Conservation (phyloP, 2,329 filamentous ascomycete species). For the Colletotrichum liaoningense region DNA sequence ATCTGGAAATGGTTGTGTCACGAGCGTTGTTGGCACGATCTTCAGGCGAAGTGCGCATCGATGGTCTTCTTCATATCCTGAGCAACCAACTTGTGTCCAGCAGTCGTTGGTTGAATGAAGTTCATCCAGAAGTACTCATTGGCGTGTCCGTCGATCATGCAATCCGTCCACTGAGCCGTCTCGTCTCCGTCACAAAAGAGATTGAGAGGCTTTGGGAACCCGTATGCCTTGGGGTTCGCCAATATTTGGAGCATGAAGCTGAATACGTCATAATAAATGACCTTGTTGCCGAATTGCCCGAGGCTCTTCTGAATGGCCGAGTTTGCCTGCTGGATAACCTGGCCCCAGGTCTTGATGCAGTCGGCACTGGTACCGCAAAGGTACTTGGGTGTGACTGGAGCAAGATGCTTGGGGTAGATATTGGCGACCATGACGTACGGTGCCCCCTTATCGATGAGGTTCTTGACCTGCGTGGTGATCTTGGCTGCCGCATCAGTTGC, state of each 20-base stretch:
- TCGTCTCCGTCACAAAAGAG: neutral
- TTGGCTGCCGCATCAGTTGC: constrained; percentile 6
- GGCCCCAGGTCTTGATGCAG: neutral
- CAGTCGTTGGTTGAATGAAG: constrained; percentile 16
- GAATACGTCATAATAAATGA: neutral
- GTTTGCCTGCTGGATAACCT: neutral
- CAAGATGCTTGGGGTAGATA: neutral
- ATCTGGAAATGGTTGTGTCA: neutral
- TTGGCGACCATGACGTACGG: neutral
- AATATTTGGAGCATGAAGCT: neutral
- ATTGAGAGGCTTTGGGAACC: neutral
- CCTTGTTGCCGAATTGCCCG: neutral
- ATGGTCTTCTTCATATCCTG: constrained; percentile 4
- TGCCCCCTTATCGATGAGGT: neutral
- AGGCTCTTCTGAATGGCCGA: neutral
- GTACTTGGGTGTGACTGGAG: neutral
- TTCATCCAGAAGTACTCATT: constrained; percentile 27
- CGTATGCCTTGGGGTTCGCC: neutral
- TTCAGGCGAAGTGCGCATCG: neutral
- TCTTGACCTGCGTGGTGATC: neutral
- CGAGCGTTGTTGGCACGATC: neutral
- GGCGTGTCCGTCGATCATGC: neutral
- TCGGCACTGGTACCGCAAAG: neutral
- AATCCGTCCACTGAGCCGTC: neutral
- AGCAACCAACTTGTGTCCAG: constrained; percentile 11